Base-by-base conservation (phyloP, 208 protist species). In the Leishmania tarentolae region DNA sequence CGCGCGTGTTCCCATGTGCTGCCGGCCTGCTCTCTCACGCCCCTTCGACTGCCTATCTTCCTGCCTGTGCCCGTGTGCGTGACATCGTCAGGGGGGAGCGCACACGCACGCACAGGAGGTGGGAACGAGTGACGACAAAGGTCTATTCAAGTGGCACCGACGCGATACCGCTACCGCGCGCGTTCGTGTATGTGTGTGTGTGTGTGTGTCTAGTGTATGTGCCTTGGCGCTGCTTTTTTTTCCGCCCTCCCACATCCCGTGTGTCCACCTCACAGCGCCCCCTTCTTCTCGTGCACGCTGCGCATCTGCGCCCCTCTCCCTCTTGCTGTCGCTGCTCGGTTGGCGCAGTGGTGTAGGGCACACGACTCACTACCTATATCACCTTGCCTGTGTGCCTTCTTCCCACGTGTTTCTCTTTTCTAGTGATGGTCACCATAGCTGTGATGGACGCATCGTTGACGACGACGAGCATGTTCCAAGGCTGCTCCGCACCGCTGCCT, bases 1-100 rank as follows among this genome's bases (percentile, higher is more conserved):
- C 28, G 63, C 19, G 31, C 35, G 5, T 19, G 15, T 5, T 40
- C 11, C 63, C 74, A 21, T 72, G 35, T 17, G 1, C 66, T 72
- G 17, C 31, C 83, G 72, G 77, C n/a, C n/a, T 79, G 69, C 53
- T 79, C 71, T 63, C 56, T 57, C 59, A 53, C 31, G 35, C 37
- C 19, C 79, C 82, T 13, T 77, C 50, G 17, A 61, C 35, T 37
- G 3, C 21, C 37, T 52, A 5, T 70, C 35, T 47, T 6, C 28
- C 31, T 70, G 65, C 37, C 31, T 70, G 21, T 47, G 17, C 46
- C 35, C 21, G 65, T 70, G 65, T 70, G 65, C 50, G 50, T 53
- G 15, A 17, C 15, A 19, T 53, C 19, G 19, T 0, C 50, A 53
- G 50, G 50, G 3, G n/a, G n/a, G n/a, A n/a, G n/a, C n/a, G n/a